Percentiles rank a stretch among this genome's conserved stretches.
Conservation (phyloP, 148 eudicot species). For the Heliamphora exappendiculata region DNA sequence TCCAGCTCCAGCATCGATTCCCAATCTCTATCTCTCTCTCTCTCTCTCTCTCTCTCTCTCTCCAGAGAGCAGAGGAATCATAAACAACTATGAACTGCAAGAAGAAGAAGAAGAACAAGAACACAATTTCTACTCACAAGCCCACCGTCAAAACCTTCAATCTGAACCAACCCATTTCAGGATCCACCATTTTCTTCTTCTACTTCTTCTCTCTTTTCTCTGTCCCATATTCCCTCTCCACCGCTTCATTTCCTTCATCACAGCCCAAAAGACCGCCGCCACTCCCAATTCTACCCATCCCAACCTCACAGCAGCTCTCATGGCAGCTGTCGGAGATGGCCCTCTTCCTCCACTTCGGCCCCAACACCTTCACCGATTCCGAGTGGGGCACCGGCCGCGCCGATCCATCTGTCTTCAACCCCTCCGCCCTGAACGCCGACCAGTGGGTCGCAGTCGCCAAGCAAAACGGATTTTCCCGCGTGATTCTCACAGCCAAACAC, state of each 20-base stretch:
- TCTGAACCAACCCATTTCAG: conserved; percentile 14
- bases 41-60: not conserved
- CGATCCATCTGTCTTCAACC: conserved; percentile 50
- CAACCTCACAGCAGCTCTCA: conserved; percentile 49
- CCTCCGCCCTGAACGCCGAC: conserved; percentile 32
- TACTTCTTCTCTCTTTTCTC: not conserved
- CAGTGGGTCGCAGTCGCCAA: conserved; percentile 68
- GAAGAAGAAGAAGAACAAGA: not conserved
- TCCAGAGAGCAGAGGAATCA: not conserved
- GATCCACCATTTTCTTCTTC: not conserved
- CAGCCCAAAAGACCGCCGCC: conserved; percentile 37
- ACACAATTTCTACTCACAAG: not conserved
- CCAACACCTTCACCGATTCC: conserved; percentile 78
- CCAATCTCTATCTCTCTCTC: too few species aligned
- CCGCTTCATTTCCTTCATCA: conserved; percentile 8
- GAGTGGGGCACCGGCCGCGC: conserved; percentile 65
- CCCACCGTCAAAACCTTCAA: conserved; percentile 5
- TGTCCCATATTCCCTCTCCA: not conserved
- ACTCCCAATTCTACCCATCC: conserved; percentile 65
- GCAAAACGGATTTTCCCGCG: conserved; percentile 43
- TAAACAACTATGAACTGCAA: not conserved
- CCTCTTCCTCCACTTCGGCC: conserved; percentile 73
- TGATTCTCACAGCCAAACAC: conserved; percentile 66
- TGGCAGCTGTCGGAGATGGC: conserved; percentile 62
- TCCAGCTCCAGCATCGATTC: too few species aligned